Evolutionary conservation across 169 alveolate genomes (phyloP).

Genomic region (Eimeria maxima): DNA sequence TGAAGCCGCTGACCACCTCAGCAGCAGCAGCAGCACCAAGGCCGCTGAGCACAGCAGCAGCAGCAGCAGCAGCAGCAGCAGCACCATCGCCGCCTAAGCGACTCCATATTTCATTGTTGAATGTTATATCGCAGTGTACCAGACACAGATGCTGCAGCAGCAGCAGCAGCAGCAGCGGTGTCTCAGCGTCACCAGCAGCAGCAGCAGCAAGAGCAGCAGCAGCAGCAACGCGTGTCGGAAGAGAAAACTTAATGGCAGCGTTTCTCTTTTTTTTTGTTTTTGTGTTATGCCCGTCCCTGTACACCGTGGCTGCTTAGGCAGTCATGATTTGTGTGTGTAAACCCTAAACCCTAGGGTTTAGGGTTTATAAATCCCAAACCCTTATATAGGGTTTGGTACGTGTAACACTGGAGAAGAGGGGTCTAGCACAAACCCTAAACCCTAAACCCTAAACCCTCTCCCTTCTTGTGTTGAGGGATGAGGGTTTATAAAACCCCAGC

Average conservation of each 20-base stretch:
- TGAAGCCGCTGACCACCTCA: not conserved
- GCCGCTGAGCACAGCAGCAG: not conserved
- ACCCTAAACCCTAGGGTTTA: no score
- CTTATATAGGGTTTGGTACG: not conserved
- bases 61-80: constrained; percentile 27
- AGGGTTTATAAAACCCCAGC: not conserved
- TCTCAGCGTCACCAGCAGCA: constrained; percentile 10
- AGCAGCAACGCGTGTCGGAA: not conserved
- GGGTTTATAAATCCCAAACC: not conserved
- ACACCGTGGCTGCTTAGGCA: no score
- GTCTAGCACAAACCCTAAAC: not conserved
- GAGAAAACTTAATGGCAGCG: no score
- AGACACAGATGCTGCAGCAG: constrained; percentile 18
- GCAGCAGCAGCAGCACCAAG: constrained; percentile 27
- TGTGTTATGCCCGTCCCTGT: no score
- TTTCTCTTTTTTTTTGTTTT: no score
- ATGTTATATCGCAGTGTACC: no score
- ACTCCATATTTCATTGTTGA: no score
- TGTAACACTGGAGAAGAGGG: no score
- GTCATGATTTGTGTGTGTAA: no score
- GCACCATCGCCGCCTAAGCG: not conserved
- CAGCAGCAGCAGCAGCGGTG: constrained; percentile 32
- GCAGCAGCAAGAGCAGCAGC: constrained; percentile 12
- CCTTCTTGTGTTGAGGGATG: not conserved
- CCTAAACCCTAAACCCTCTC: not conserved